Conservation (phyloP, 257 asterid genomes). For the Solanum dulcamara region DNA sequence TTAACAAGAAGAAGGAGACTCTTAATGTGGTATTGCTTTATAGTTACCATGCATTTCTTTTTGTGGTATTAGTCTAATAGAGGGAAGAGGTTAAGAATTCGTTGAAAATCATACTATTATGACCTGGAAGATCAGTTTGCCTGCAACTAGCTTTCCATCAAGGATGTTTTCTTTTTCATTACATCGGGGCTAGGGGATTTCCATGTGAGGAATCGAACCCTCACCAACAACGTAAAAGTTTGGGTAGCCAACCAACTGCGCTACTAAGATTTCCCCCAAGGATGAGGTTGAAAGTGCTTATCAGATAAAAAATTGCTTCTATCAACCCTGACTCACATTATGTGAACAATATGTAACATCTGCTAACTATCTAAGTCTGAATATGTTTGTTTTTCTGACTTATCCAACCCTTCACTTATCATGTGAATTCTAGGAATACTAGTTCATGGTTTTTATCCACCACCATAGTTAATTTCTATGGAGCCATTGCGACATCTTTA, state of each 20-base stretch:
- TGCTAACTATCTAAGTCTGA: neutral
- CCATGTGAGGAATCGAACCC: neutral
- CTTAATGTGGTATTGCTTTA: slow-evolving; percentile 59
- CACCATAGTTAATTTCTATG: neutral
- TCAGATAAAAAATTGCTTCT: neutral
- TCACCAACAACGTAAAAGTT: neutral
- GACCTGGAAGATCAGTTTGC: neutral
- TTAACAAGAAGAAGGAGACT: slow-evolving; percentile 68
- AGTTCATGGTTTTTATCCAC: neutral
- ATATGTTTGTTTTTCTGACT: neutral
- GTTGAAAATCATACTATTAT: neutral
- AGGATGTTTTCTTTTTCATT: neutral
- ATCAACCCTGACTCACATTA: neutral
- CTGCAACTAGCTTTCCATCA: neutral
- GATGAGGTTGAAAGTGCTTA: neutral
- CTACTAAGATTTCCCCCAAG: neutral
- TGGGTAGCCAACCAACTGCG: neutral
- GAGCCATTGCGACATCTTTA: neutral
- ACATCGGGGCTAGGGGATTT: neutral
- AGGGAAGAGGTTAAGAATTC: neutral
- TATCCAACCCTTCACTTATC: neutral
- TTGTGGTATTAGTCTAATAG: neutral
- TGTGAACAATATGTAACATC: neutral
- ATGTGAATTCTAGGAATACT: neutral
- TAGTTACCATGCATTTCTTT: neutral